These are phyloP conservation scores for Glaciozyma antarctica DNA, from an alignment of 768 basidiomycete genomes.

Conservation along the genomic window DNA sequence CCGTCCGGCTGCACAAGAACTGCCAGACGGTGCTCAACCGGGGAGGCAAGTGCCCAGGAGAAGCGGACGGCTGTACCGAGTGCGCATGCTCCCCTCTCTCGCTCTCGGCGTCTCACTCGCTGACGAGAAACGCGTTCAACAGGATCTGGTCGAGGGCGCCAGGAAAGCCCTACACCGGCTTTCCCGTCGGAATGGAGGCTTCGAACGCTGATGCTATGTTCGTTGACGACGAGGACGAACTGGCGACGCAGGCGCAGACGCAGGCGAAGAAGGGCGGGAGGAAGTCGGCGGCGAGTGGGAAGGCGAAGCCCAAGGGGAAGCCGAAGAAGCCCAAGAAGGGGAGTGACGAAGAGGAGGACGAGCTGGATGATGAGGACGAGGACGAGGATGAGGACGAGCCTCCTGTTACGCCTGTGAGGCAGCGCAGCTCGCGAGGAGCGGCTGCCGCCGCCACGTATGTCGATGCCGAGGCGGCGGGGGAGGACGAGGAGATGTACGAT, in stretches of 20 bases:
- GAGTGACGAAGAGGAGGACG: constrained; percentile 11
- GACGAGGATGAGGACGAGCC: constrained; percentile 5
- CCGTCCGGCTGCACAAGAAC: constrained; percentile 31
- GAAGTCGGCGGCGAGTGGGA: constrained; percentile 17
- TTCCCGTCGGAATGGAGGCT: constrained; percentile 52
- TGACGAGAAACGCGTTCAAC: not conserved
- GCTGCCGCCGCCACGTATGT: not conserved
- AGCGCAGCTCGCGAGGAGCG: not conserved
- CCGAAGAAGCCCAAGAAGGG: constrained; percentile 35
- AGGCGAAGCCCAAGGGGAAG: constrained; percentile 1
- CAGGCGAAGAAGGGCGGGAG: not conserved
- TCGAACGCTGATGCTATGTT: constrained; percentile 2
- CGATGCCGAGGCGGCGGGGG: constrained; percentile 27
- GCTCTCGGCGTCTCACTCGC: too few relatives aligned
- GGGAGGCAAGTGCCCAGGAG: constrained; percentile 16
- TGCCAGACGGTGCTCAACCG: constrained; percentile 2
- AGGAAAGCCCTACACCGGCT: constrained; percentile 46
- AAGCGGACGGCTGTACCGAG: constrained; percentile 6
- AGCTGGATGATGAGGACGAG: constrained; percentile 20
- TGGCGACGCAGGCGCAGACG: not conserved
- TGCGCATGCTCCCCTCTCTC: not conserved
- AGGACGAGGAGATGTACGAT: constrained; percentile 10
- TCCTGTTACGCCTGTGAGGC: not conserved
- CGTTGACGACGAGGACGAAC: constrained; percentile 1
- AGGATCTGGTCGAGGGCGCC: constrained; percentile 16